Evolutionary conservation across 495 filamentous ascomycete species (phyloP).

Genomic region (Lasiosphaeria ovina): DNA sequence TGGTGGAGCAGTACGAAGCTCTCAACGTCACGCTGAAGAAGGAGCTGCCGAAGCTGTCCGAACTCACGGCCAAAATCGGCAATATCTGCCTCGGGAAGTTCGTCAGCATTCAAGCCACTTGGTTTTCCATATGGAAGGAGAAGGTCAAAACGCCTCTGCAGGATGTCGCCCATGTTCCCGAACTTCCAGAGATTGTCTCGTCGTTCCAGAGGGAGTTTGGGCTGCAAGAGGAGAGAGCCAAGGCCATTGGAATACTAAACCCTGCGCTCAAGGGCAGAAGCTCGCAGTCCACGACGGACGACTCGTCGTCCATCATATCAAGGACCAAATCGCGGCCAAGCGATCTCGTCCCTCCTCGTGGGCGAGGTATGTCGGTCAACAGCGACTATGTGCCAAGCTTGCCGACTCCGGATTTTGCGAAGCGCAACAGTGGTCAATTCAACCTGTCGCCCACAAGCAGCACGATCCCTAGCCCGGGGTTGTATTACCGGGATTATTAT

Average conservation of each 20-base stretch:
- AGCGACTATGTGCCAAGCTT: conserved; percentile 62
- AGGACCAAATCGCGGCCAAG: conserved; percentile 39
- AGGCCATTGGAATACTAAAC: conserved; percentile 49
- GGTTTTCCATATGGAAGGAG: conserved; percentile 74
- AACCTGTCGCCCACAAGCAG: conserved; percentile 49
- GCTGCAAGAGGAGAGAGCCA: conserved; percentile 53
- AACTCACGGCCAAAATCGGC: conserved; percentile 72
- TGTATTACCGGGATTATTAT: conserved; percentile 51
- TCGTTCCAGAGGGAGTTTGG: conserved; percentile 73
- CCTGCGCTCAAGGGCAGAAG: conserved; percentile 40
- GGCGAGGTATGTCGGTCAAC: conserved; percentile 58
- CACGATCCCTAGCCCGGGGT: conserved; percentile 46
- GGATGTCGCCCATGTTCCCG: conserved; percentile 58
- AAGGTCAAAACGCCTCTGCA: conserved; percentile 76
- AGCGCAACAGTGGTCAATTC: conserved; percentile 56
- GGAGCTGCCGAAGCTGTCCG: conserved; percentile 83
- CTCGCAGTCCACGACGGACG: conserved; percentile 49
- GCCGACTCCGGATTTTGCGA: conserved; percentile 56
- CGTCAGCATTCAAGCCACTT: conserved; percentile 73
- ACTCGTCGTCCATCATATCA: conserved; percentile 35
- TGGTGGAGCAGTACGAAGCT: conserved; percentile 81
- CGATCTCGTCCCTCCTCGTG: conserved; percentile 39
- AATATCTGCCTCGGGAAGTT: conserved; percentile 78
- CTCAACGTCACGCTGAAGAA: conserved; percentile 90
- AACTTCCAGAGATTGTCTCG: conserved; percentile 62